Conservation (phyloP, 805 yeast species). For the Phaffomyces thermotolerans region DNA sequence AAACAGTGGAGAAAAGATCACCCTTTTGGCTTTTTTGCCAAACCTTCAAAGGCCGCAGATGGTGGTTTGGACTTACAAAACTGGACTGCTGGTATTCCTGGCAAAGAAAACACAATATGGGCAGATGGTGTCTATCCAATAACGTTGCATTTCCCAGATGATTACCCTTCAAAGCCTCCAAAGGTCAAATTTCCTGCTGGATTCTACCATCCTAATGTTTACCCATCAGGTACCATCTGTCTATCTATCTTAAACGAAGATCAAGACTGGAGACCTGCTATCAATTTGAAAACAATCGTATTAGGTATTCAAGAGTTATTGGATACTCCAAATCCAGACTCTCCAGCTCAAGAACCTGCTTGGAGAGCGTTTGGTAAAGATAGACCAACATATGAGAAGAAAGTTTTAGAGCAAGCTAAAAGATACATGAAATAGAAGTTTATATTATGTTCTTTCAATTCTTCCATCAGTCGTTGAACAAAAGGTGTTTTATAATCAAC, state of each 20-base stretch:
- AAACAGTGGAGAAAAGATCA: slow-evolving; percentile 98
- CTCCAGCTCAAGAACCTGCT: slow-evolving; percentile 98
- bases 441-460: no score
- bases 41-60: slow-evolving; percentile 71
- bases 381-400: slow-evolving; percentile 60
- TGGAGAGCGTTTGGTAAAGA: slow-evolving; percentile 80
- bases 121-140: slow-evolving; percentile 85
- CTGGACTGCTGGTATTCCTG: slow-evolving; percentile 97
- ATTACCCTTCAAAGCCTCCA: slow-evolving; percentile 96
- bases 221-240: slow-evolving; percentile 96
- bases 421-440: slow-evolving; percentile 49
- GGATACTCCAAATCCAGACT: slow-evolving; percentile 84
- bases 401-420: slow-evolving; percentile 75
- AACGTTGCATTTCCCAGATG: slow-evolving; percentile 76
- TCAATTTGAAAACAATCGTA: slow-evolving; percentile 81
- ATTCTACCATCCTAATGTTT: slow-evolving; percentile 95
- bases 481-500: no score
- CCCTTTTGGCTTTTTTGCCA: slow-evolving; percentile 95
- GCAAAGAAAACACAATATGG: slow-evolving; percentile 83
- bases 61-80: slow-evolving; percentile 78
- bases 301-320: slow-evolving; percentile 89
- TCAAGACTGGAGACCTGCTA: slow-evolving; percentile 98
- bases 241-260: slow-evolving; percentile 87
- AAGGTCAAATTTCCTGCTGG: slow-evolving; percentile 83
- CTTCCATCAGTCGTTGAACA: background rate